Conservation (phyloP, 106 monocot genomes). For the Narthecium ossifragum region DNA sequence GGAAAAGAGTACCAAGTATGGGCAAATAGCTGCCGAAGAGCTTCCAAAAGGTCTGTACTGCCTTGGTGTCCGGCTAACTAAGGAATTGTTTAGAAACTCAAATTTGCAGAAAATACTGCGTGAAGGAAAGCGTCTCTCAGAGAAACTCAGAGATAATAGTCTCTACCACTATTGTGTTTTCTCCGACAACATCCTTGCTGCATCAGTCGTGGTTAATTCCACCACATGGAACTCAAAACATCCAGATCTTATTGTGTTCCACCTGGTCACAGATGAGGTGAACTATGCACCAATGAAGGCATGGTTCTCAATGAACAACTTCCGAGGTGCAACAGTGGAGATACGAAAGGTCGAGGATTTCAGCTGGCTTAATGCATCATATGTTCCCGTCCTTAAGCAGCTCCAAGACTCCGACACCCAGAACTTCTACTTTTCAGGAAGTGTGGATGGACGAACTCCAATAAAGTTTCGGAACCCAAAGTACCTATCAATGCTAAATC, state of each 20-base stretch:
- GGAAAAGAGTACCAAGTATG: constrained; percentile 58
- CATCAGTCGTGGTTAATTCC: constrained; percentile 70
- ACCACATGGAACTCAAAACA: constrained; percentile 45
- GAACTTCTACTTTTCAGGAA: constrained; percentile 66
- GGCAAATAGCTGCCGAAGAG: constrained; percentile 77
- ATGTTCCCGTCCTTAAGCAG: constrained; percentile 81
- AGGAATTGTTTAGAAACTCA: constrained; percentile 52
- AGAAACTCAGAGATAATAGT: constrained; percentile 46
- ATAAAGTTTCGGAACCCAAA: constrained; percentile 84
- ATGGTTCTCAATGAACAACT: constrained; percentile 68
- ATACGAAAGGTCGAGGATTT: constrained; percentile 76
- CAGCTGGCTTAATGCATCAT: constrained; percentile 73
- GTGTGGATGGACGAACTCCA: constrained; percentile 27
- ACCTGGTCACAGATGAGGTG: constrained; percentile 72
- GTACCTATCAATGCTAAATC: constrained; percentile 76
- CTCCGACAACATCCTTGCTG: constrained; percentile 76
- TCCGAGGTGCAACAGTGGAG: constrained; percentile 56
- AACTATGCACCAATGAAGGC: constrained; percentile 68
- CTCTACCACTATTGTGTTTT: constrained; percentile 72
- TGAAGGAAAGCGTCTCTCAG: constrained; percentile 10
- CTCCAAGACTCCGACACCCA: constrained; percentile 64
- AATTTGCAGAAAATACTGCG: constrained; percentile 18
- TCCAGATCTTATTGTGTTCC: constrained; percentile 62
- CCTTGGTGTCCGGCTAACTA: constrained; percentile 52
- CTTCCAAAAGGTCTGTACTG: constrained; percentile 81